These are phyloP conservation scores for Tolypocladium tundrense DNA, from an alignment of 2,329 filamentous ascomycete species.

Conservation along the genomic window DNA sequence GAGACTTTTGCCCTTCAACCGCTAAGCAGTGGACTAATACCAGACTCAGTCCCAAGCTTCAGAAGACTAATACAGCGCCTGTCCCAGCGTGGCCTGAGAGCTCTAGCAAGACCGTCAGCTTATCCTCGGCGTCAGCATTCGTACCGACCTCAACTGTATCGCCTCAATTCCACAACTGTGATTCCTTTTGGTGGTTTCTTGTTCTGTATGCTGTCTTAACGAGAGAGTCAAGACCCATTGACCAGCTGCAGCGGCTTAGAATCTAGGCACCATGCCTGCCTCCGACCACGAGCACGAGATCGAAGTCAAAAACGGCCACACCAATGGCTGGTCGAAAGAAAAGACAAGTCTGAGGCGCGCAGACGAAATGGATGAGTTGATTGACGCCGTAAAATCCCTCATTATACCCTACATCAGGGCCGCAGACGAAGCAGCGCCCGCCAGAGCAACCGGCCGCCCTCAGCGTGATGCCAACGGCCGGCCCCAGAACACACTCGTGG, in stretches of 20 bases:
- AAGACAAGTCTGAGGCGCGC: background rate
- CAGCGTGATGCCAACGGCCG: slow-evolving; percentile 17
- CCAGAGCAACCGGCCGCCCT: background rate
- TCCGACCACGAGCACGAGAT: background rate
- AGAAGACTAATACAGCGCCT: background rate
- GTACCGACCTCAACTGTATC: background rate
- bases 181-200: background rate
- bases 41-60: background rate
- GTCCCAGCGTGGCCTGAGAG: background rate
- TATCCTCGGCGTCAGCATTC: background rate
- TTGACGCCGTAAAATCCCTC: slow-evolving; percentile 1
- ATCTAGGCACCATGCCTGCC: background rate
- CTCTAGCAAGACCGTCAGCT: background rate
- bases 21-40: background rate
- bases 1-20: background rate
- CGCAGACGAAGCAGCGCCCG: slow-evolving; percentile 1
- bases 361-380: slow-evolving; percentile 1
- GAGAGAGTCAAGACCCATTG: background rate
- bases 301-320: background rate
- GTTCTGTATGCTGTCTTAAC: background rate
- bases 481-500: slow-evolving; percentile 19
- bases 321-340: background rate
- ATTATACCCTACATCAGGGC: background rate
- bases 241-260: background rate
- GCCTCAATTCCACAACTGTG: background rate